These are phyloP conservation scores for Plectranthus barbatus DNA, from an alignment of 257 asterid genomes.

Conservation along the genomic window DNA sequence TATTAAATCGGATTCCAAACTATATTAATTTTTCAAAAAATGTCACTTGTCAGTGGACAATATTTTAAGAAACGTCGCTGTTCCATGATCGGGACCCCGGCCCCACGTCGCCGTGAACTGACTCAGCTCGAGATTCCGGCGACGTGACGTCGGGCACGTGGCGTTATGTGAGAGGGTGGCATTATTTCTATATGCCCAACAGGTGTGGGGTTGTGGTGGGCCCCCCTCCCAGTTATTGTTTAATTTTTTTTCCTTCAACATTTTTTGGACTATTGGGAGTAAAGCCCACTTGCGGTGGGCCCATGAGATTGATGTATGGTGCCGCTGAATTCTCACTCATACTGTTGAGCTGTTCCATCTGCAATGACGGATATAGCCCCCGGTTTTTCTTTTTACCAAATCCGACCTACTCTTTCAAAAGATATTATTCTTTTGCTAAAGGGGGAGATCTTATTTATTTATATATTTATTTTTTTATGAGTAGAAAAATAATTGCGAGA, in stretches of 20 bases:
- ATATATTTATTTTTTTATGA: too few relatives aligned
- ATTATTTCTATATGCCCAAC: not conserved
- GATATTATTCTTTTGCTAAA: conserved; percentile 33
- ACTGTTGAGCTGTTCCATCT: conserved; percentile 7
- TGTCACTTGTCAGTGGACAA: conserved; percentile 51
- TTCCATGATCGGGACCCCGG: conserved; percentile 49
- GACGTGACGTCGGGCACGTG: conserved; percentile 22
- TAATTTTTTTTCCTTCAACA: not conserved
- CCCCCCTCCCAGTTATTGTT: too few relatives aligned
- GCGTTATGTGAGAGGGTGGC: not conserved
- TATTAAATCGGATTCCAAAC: conserved; percentile 32
- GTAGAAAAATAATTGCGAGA: not conserved
- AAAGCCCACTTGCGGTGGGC: conserved; percentile 21
- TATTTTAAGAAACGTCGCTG: conserved; percentile 37
- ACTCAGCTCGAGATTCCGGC: conserved; percentile 43
- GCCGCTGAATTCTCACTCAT: conserved; percentile 20
- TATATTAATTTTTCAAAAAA: conserved; percentile 15
- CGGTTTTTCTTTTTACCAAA: not conserved
- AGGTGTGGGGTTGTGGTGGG: not conserved
- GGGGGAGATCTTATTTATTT: not conserved
- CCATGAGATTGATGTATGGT: conserved; percentile 15
- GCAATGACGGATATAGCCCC: conserved; percentile 23
- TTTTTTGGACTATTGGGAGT: conserved; percentile 14
- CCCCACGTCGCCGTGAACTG: conserved; percentile 30
- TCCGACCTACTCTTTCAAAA: conserved; percentile 14